Base-by-base conservation (phyloP, 306 rosid genomes). In the Vigna trinervia region DNA sequence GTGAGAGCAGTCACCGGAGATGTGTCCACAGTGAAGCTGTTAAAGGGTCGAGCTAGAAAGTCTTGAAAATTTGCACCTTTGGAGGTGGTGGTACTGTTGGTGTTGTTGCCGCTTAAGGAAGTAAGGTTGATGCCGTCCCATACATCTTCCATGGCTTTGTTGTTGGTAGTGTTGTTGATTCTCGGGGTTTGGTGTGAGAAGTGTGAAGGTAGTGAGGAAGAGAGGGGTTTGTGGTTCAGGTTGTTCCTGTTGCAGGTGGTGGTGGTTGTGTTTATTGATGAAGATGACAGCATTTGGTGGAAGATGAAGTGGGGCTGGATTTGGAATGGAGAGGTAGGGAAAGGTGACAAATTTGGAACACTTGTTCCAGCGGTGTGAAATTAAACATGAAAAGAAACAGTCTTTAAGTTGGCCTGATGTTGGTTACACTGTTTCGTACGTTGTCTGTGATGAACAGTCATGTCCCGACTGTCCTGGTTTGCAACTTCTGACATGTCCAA, bases 91-190 rank as follows among this genome's bases (percentile, higher is more conserved):
- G 65, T 10, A 26, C 3, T 26, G 28, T 26, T 2, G 50, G 50
- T 3, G 50, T 12, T 47, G 41, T 34, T 73, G 52, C 56, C 47
- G 12, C 14, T 59, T 15, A 82, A 78, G 22, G 88, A 83, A 48
- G 88, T n/a, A 1, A 85, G 82, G 45, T 74, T 77, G n/a, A 90
- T 84, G 75, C 83, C 94, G 41, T 87, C 81, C 94, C 91, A 86
- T 0, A 85, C 54, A 66, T 66, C 72, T 38, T 66, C 72, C 72
- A 66, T 66, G 38, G 53, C 5, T 20, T 26, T 59, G 20, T 12
- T 11, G 62, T 10, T 53, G 60, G 0, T 2, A 19, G 0, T 12
- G 52, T 0, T 48, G 17, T 10, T 52, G 26, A 0, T 53, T 53
- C 2, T 32, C 15, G 12, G 43, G 45, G 43, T 61, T 32, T 32